These are phyloP conservation scores for Garcia nutans DNA, from an alignment of 345 rosid genomes.

Conservation along the genomic window DNA sequence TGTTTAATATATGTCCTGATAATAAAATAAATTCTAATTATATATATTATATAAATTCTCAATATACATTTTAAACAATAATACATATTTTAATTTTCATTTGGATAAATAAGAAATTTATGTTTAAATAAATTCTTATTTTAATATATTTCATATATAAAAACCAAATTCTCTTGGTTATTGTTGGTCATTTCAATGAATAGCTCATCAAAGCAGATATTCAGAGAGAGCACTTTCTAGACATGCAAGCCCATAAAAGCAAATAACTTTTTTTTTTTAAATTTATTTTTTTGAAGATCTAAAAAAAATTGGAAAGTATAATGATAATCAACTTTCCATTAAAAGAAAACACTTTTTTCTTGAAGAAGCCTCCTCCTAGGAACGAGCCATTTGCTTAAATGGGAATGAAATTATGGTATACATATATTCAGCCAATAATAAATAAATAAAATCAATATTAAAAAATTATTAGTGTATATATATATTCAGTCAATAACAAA, in stretches of 20 bases:
- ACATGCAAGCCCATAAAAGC: constrained; percentile 47
- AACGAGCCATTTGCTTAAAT: constrained; percentile 28
- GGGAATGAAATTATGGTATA: too few species aligned
- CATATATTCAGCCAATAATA: too few species aligned
- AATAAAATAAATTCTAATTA: too few species aligned
- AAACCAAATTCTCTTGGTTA: constrained; percentile 13
- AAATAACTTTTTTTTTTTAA: constrained; percentile 20
- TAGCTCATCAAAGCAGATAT: constrained; percentile 48
- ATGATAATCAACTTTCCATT: constrained; percentile 48
- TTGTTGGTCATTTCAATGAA: constrained; percentile 40
- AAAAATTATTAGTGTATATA: too few species aligned
- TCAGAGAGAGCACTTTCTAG: constrained; percentile 44
- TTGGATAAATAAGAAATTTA: too few species aligned
- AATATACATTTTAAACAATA: too few species aligned
- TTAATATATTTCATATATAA: constrained; percentile 11
- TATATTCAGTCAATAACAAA: too few species aligned
- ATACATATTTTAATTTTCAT: too few species aligned
- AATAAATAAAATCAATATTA: too few species aligned
- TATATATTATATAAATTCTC: too few species aligned
- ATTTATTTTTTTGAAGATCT: constrained; percentile 11
- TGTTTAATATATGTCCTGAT: too few species aligned
- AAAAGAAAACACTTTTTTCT: constrained; percentile 56
- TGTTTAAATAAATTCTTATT: too few species aligned
- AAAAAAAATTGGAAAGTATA: constrained; percentile 38
- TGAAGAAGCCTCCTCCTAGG: constrained; percentile 52